These are phyloP conservation scores for Wallacemonas collosoma DNA, from an alignment of 208 protist genomes.

Conservation along the genomic window DNA sequence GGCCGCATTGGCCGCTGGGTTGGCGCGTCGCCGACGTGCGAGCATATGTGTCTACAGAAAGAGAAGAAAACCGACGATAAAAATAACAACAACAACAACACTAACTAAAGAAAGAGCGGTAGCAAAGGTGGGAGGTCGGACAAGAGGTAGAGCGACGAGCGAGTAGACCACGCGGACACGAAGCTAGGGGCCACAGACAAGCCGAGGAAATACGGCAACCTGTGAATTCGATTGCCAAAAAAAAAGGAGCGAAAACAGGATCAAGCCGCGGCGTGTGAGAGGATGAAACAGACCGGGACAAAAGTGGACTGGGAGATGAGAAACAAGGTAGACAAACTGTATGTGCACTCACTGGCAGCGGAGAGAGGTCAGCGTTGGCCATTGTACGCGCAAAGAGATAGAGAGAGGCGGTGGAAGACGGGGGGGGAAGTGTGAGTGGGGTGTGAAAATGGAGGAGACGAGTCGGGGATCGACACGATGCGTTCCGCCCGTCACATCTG, in stretches of 20 bases:
- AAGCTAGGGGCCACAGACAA: no score
- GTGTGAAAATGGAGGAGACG: no score
- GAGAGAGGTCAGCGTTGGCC: not conserved
- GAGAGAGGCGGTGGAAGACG: not conserved
- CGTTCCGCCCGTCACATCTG: no score
- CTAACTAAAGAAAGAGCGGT: not conserved
- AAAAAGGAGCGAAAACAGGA: no score
- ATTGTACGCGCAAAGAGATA: no score
- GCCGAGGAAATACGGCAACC: no score
- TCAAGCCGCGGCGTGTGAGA: no score
- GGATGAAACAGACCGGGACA: no score
- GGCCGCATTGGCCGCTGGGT: slow-evolving; percentile 16
- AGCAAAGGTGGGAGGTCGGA: not conserved
- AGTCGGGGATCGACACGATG: no score
- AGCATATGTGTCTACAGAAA: slow-evolving; percentile 1
- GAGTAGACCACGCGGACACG: no score
- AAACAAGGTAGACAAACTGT: not conserved
- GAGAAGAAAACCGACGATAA: slow-evolving; percentile 9
- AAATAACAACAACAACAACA: not conserved
- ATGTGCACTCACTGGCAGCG: slow-evolving; percentile 7
- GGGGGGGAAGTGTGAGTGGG: not conserved
- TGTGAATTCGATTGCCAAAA: no score
- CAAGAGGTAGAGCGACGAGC: not conserved
- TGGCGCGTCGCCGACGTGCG: not conserved
- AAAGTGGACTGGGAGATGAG: no score